Base-by-base conservation (phyloP, 2,329 filamentous ascomycete genomes). In the Fusarium hainanense region DNA sequence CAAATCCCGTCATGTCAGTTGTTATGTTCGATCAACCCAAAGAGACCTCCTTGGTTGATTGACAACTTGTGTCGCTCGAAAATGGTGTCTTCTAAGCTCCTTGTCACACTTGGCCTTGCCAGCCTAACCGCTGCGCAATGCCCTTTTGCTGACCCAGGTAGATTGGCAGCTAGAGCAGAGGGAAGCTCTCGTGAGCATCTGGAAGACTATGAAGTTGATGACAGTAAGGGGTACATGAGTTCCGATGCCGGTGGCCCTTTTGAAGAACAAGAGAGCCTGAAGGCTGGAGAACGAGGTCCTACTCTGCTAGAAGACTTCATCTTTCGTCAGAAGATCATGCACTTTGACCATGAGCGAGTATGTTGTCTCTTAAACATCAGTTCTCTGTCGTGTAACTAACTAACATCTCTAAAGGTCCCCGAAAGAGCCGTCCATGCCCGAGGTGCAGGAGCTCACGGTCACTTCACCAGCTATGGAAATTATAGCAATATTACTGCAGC, bases 271-370 rank as follows among this genome's bases (percentile, higher is more conserved):
- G 82, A 85, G 66, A 91, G 88, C 72, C 79, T 93, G 40, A 90
- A 85, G 72, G 90, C 86, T n/a, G 91, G 91, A 4, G 83, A 86
- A 10, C 83, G 90, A 46, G 91, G 91, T 2, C 86, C 91, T 3
- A 90, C 89, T 1, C 80, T 93, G 21, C 80, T 93, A 1, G 91
- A 93, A 74, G 91, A 93, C 75, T 92, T 91, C 52, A 89, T 91
- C 68, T 90, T 92, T 75, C 85, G 90, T 32, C 90, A 93, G 73
- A 93, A 92, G 81, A 90, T 92, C 43, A 88, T 88, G 49, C 87
- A 86, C 56, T 92, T 92, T 72, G 90, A 92, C 60, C 90, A 92
- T 71, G 90, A 93, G 74, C 82, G 90, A 23, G 90, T 91, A 79
- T 75, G 81, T 9, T 41, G 8, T 25, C 13, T 44, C 23, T 8